phyloP scores from a whole-genome alignment of 805 yeast genomes.

The Naumovozyma castellii region DNA sequence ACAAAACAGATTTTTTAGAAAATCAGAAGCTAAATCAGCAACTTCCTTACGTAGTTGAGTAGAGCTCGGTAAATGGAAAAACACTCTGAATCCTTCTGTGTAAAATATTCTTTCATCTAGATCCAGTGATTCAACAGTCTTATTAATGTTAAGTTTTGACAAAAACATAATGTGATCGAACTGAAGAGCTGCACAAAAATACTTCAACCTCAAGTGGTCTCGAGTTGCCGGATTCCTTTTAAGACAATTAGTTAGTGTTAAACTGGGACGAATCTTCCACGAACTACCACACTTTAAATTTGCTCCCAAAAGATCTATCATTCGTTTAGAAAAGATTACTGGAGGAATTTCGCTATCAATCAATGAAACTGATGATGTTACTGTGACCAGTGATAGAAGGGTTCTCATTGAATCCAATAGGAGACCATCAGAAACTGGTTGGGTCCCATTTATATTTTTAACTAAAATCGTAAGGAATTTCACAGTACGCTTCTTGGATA shows the following conservation, averaged over 20 bases:
- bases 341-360: conserved; percentile 9
- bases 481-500: conserved; percentile 14
- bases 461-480: conserved; percentile 19
- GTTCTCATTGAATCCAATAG: conserved; percentile 20
- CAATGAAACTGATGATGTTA: conserved; percentile 16
- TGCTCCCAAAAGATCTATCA: conserved; percentile 14
- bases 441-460: conserved; percentile 21
- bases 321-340: conserved; percentile 15
- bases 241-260: conserved; percentile 4
- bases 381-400: conserved; percentile 12
- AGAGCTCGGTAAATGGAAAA: conserved; percentile 26
- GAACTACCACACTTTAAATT: conserved; percentile 14
- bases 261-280: background rate
- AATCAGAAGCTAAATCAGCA: conserved; percentile 23
- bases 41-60: conserved; percentile 18
- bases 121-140: conserved; percentile 8
- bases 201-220: conserved; percentile 22
- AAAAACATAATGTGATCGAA: conserved; percentile 27
- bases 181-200: conserved; percentile 25
- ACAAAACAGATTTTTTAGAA: conserved; percentile 25
- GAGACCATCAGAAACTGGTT: conserved; percentile 18
- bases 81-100: conserved; percentile 31
- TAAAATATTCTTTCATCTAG: conserved; percentile 26
- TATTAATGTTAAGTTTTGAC: conserved; percentile 16
- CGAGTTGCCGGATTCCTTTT: conserved; percentile 13